Evolutionary conservation across 2,329 filamentous ascomycete species (phyloP), one percentile per base, ranked within the genome.

Genomic region (Colletotrichum tropicicola): DNA sequence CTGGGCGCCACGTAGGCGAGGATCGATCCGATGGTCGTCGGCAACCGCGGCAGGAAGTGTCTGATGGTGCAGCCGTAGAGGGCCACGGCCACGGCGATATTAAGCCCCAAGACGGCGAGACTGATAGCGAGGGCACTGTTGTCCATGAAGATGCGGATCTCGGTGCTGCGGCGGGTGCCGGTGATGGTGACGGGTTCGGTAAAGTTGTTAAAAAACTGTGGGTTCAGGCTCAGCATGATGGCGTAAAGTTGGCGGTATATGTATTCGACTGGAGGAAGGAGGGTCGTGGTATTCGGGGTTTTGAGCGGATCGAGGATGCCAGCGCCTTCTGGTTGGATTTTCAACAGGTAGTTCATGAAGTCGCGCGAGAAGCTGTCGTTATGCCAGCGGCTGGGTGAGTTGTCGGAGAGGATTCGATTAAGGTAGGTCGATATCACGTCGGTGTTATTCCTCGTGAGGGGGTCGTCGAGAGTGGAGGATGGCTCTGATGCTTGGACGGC

Each of bases 1-100:
- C 85, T 86, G 0, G 83, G 80, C 0, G 83, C 82, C 2, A 86
- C 76, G 39, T 82, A 82, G 0, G 81, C 78, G 0, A 88, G 71
- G 0, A 83, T 65, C 0, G 83, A 80, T 0, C 79, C 86, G 0
- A 88, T 74, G 0, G 78, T 83, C 0, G 83, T 85, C 0, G 87
- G 87, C 71, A 89, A 74, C 0, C 83, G 74, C 0, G 85, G 81
- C 0, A 89, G 73, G 19, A 83, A 81, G 3, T 75, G 74, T 2
- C 75, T 76, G 0, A 83, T 78, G 0, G 81, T 68, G 0, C 73
- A 67, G 0, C 72, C 12, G 58, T 87, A 89, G 5, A 87, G 76
- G 0, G 75, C 0, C 0, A 79, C n/a, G 0, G 82, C 79, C 0
- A 82, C 78, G 0, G 83, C 7, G 0, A 82, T 68, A 44, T 88